Conservation (phyloP, 2,329 filamentous ascomycete species). For the Hypoxylon sp. region DNA sequence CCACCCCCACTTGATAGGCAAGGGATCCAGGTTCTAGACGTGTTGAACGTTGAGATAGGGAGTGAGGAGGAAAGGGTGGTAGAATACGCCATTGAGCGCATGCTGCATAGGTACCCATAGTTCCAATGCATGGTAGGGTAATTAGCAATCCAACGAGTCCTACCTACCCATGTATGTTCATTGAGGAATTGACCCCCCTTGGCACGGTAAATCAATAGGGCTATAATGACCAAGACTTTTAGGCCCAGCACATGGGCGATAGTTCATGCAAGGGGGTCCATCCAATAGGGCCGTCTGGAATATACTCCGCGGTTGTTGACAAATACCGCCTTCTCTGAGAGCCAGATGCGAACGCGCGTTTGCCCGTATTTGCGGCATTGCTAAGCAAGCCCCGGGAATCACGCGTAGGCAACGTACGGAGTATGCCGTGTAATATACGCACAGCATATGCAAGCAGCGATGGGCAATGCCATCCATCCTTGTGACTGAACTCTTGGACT, state of each 20-base stretch:
- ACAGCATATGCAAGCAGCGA: background rate
- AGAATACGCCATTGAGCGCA: conserved; percentile 22
- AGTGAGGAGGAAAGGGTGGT: conserved; percentile 13
- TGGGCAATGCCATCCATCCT: background rate
- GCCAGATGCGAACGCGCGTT: conserved; percentile 2
- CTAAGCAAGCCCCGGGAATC: conserved; percentile 4
- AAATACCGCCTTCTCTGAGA: conserved; percentile 1
- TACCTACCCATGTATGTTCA: conserved; percentile 13
- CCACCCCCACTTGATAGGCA: conserved; percentile 8
- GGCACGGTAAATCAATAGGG: conserved; percentile 22
- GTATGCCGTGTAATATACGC: background rate
- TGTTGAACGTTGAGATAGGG: conserved; percentile 16
- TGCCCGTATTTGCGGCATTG: too few relatives aligned
- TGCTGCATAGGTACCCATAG: conserved; percentile 17
- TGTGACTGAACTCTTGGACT: background rate
- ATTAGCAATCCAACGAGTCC: conserved; percentile 11
- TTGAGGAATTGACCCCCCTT: conserved; percentile 3
- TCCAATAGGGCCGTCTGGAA: conserved; percentile 27
- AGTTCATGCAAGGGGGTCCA: conserved; percentile 24
- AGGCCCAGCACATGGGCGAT: background rate
- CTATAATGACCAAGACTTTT: too few relatives aligned
- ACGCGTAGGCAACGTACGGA: conserved; percentile 9
- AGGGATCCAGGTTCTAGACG: conserved; percentile 23
- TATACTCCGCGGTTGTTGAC: conserved; percentile 10
- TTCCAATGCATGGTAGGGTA: conserved; percentile 20